Conservation (phyloP, 768 basidiomycete genomes). For the Suillus occidentalis region DNA sequence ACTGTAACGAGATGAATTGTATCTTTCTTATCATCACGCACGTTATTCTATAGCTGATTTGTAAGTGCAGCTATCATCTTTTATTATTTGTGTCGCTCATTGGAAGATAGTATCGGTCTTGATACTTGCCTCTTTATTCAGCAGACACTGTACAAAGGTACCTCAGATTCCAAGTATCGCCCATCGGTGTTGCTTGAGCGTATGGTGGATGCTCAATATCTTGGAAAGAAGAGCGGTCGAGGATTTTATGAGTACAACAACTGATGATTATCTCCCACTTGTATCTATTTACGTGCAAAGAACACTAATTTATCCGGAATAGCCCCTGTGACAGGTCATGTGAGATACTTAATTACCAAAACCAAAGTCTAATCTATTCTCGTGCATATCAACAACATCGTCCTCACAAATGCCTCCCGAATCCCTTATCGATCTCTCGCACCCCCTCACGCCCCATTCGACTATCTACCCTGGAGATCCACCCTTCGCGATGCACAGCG, state of each 20-base stretch:
- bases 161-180: conserved; percentile 92
- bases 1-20: neutral
- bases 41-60: conserved; percentile 26
- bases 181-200: conserved; percentile 86
- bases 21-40: conserved; percentile 6
- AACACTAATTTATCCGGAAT: neutral
- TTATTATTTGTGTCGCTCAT: neutral
- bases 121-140: conserved; percentile 96
- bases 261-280: neutral
- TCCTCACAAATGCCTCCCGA: conserved; percentile 17
- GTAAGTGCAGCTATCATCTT: conserved; percentile 19
- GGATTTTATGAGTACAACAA: conserved; percentile 87
- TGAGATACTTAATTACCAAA: neutral
- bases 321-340: neutral
- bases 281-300: conserved; percentile 5
- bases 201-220: conserved; percentile 97
- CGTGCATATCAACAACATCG: neutral
- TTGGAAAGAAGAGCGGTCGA: conserved; percentile 89
- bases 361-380: neutral
- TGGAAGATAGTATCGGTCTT: conserved; percentile 77
- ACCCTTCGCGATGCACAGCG: conserved; percentile 19
- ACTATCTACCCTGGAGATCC: conserved; percentile 32
- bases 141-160: conserved; percentile 84
- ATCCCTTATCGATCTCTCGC: conserved; percentile 29
- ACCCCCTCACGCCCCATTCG: conserved; percentile 21